These are phyloP conservation scores for Pleoardoris graminearum DNA, from an alignment of 2,329 filamentous ascomycete genomes.

Conservation along the genomic window DNA sequence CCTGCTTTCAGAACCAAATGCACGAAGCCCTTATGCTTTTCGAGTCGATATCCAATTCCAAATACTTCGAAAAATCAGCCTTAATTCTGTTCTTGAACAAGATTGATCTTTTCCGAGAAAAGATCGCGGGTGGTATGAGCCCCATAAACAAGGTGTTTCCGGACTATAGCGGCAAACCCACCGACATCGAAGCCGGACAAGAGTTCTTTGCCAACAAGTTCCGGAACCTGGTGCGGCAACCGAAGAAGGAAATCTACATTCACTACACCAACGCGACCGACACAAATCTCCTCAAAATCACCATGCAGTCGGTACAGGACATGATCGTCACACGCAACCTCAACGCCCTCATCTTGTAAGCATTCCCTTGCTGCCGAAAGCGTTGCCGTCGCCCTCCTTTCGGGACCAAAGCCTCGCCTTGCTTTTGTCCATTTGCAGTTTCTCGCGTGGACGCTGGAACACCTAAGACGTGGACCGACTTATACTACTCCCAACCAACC, in stretches of 20 bases:
- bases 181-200: constrained; percentile 53
- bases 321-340: constrained; percentile 59
- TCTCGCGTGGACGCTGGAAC: background rate
- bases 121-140: constrained; percentile 51
- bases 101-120: constrained; percentile 57
- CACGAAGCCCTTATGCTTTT: constrained; percentile 59
- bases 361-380: constrained; percentile 13
- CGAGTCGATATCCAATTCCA: constrained; percentile 57
- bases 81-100: constrained; percentile 59
- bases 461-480: constrained; percentile 3
- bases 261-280: constrained; percentile 59
- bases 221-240: constrained; percentile 54
- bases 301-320: constrained; percentile 57
- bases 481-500: background rate
- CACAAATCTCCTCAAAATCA: constrained; percentile 60
- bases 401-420: background rate
- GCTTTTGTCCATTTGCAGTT: background rate
- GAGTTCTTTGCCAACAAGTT: constrained; percentile 58
- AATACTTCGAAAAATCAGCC: constrained; percentile 56
- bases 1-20: constrained; percentile 55
- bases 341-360: constrained; percentile 52
- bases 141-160: constrained; percentile 56
- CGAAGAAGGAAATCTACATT: constrained; percentile 56
- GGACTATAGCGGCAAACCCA: constrained; percentile 50
- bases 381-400: constrained; percentile 4